These are phyloP conservation scores for Fusarium sp. DNA, from an alignment of 2,329 filamentous ascomycete genomes.

Conservation along the genomic window DNA sequence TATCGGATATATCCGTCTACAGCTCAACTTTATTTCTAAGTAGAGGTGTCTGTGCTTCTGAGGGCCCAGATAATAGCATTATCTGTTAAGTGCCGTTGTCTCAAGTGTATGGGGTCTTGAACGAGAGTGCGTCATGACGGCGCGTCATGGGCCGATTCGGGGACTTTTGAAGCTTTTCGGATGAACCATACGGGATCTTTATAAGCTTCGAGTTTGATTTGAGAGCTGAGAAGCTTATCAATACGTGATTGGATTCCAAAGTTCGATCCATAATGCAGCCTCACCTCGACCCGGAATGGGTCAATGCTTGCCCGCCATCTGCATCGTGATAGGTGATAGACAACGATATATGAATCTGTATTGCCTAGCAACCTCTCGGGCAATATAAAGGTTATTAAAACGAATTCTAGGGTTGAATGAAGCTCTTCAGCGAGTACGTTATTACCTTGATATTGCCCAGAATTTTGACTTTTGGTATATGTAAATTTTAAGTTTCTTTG, in stretches of 20 bases:
- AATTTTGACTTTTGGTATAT: background rate
- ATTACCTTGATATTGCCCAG: rapidly evolving
- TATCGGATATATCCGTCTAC: background rate
- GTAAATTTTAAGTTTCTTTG: background rate
- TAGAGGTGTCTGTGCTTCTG: background rate
- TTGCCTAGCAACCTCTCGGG: too few relatives aligned
- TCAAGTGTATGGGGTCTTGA: background rate
- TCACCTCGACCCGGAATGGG: too few relatives aligned
- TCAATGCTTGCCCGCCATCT: too few relatives aligned
- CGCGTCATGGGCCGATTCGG: background rate
- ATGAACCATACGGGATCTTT: rapidly evolving
- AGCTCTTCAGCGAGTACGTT: too few relatives aligned
- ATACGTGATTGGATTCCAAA: background rate
- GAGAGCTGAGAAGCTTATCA: too few relatives aligned
- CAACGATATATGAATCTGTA: too few relatives aligned
- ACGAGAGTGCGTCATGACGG: background rate
- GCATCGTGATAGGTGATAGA: too few relatives aligned
- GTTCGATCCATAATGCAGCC: background rate
- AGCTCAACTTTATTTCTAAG: background rate
- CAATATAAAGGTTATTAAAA: too few relatives aligned
- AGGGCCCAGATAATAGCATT: background rate
- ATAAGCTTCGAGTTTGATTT: too few relatives aligned
- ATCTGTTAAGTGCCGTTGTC: background rate
- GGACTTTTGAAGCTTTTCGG: background rate
- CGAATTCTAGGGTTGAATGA: too few relatives aligned